Percentiles rank a stretch among this genome's conserved stretches.
phyloP scores from a whole-genome alignment of 768 basidiomycete species.

The Stropharia rugosoannulata region DNA sequence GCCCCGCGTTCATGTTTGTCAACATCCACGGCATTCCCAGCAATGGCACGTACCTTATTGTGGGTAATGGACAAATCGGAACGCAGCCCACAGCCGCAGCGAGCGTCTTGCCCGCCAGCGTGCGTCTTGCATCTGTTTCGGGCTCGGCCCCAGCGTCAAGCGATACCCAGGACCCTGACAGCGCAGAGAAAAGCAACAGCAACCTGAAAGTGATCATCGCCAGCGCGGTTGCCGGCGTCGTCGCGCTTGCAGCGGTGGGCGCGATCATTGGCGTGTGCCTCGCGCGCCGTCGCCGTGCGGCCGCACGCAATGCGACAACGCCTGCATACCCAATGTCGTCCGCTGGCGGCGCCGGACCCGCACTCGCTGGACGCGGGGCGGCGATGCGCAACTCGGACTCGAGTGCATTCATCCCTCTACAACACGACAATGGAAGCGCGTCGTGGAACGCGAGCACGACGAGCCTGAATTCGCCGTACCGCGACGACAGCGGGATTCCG shows the following conservation, averaged over 20 bases:
- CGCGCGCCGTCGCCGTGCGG: constrained; percentile 49
- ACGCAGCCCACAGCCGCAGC: constrained; percentile 53
- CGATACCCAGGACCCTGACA: constrained; percentile 1
- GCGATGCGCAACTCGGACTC: constrained; percentile 45
- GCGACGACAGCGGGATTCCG: constrained; percentile 23
- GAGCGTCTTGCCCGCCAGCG: constrained; percentile 48
- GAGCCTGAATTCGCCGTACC: constrained; percentile 41
- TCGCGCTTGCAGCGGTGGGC: constrained; percentile 49
- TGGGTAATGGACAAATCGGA: constrained; percentile 79
- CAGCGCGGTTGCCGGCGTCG: constrained; percentile 52
- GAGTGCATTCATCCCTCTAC: constrained; percentile 71
- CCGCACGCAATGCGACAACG: constrained; percentile 24
- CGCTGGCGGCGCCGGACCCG: constrained; percentile 13
- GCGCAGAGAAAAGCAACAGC: constrained; percentile 6
- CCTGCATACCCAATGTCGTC: constrained; percentile 23
- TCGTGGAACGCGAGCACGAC: constrained; percentile 58
- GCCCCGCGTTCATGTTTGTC: constrained; percentile 83
- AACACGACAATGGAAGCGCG: constrained; percentile 56
- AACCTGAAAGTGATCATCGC: constrained; percentile 49
- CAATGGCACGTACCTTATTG: constrained; percentile 71
- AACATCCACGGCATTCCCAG: constrained; percentile 84
- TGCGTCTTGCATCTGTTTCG: constrained; percentile 33
- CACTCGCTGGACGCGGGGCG: constrained; percentile 6
- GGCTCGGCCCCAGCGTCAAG: constrained; percentile 11
- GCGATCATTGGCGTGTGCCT: constrained; percentile 52